Evolutionary conservation across 805 yeast genomes (phyloP).

Genomic region (Hanseniaspora guilliermondii): DNA sequence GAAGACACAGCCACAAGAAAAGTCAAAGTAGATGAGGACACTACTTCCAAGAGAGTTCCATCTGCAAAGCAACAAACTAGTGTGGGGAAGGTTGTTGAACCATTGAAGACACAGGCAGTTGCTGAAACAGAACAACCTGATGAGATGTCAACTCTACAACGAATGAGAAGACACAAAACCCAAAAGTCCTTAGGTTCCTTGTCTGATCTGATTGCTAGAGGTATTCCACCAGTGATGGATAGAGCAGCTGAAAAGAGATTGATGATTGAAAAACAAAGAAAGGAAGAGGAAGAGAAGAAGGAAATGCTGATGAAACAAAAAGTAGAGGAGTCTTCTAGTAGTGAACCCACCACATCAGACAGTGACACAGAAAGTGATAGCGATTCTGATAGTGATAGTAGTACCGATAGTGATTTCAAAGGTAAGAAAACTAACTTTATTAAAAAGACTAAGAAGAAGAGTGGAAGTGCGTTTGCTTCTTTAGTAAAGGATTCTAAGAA

Average conservation of each 20-base stretch:
- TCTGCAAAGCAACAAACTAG: conserved; percentile 11
- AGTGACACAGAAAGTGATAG: conserved; percentile 12
- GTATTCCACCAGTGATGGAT: conserved; percentile 57
- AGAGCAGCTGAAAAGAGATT: conserved; percentile 20
- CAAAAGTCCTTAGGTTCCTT: conserved; percentile 40
- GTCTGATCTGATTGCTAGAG: conserved; percentile 48
- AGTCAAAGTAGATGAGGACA: conserved; percentile 35
- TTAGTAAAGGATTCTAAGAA: conserved; percentile 37
- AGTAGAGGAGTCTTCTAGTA: not conserved
- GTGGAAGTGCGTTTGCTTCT: conserved; percentile 38
- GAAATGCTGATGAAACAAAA: not conserved
- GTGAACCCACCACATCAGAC: not conserved
- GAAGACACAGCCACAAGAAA: conserved; percentile 30
- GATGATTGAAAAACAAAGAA: conserved; percentile 1
- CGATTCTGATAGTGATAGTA: conserved; percentile 16
- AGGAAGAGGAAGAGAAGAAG: conserved; percentile 9
- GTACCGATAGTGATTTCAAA: conserved; percentile 15
- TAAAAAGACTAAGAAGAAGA: conserved; percentile 28
- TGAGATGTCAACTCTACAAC: conserved; percentile 4
- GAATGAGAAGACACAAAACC: conserved; percentile 19
- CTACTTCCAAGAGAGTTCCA: conserved; percentile 19
- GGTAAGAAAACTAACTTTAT: conserved; percentile 28
- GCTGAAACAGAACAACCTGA: not conserved
- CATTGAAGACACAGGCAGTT: not conserved
- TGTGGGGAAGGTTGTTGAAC: not conserved